phyloP scores from a whole-genome alignment of 2,329 filamentous ascomycete species.

The Aspergillus bombycis region DNA sequence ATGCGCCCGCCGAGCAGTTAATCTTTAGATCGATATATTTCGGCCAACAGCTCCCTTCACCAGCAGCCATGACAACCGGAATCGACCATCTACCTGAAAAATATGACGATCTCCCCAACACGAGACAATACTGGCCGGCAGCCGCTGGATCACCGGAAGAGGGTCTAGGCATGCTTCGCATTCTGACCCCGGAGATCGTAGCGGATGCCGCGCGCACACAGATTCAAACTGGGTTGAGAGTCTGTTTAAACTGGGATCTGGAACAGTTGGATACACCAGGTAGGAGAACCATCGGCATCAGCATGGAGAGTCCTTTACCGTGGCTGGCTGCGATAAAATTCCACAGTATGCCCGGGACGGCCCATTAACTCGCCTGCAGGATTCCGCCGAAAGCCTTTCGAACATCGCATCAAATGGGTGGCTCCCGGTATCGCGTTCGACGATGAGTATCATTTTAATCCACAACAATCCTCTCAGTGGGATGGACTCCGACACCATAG shows the following conservation, averaged over 20 bases:
- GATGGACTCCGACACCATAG: conserved; percentile 57
- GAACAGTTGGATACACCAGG: conserved; percentile 55
- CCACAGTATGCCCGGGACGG: not conserved
- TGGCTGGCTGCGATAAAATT: no score
- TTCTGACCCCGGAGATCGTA: conserved; percentile 58
- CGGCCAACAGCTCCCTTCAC: not conserved
- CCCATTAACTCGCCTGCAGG: conserved; percentile 33
- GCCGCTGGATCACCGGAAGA: conserved; percentile 53
- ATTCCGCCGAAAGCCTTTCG: conserved; percentile 55
- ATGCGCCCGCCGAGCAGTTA: not conserved
- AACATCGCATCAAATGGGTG: conserved; percentile 56
- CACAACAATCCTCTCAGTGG: conserved; percentile 59
- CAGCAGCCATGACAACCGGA: conserved; percentile 24
- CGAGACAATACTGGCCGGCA: conserved; percentile 54
- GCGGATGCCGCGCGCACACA: conserved; percentile 54
- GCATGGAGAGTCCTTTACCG: no score
- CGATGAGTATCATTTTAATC: conserved; percentile 57
- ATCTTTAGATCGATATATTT: not conserved
- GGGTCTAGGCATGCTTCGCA: conserved; percentile 56
- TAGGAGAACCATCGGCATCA: conserved; percentile 10
- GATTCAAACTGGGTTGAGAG: conserved; percentile 57
- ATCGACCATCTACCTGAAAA: conserved; percentile 32
- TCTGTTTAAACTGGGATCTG: conserved; percentile 61
- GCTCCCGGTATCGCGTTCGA: conserved; percentile 51
- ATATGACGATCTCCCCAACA: conserved; percentile 51